Percentiles rank a stretch among this genome's conserved stretches.
Evolutionary conservation across 768 basidiomycete genomes (phyloP).

Genomic region (Lactarius sanguifluus): DNA sequence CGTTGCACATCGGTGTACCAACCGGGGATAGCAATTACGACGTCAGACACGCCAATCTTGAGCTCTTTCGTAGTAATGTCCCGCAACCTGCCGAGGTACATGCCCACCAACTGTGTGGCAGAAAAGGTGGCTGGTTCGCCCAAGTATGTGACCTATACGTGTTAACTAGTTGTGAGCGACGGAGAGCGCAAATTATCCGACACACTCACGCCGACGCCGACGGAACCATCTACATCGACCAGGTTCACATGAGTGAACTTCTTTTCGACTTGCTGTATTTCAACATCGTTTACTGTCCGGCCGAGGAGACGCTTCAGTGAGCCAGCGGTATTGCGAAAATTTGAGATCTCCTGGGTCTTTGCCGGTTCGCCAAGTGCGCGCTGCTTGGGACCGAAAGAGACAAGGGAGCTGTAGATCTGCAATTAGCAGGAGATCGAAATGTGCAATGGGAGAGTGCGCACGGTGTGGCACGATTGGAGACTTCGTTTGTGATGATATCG

Average conservation of each 20-base stretch:
- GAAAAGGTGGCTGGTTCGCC: conserved; percentile 80
- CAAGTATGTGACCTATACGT: conserved; percentile 75
- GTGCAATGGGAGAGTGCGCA: conserved; percentile 45
- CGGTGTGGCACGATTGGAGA: conserved; percentile 96
- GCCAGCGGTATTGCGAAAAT: conserved; percentile 97
- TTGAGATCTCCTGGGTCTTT: conserved; percentile 97
- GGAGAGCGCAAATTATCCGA: conserved; percentile 7
- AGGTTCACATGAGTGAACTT: conserved; percentile 88
- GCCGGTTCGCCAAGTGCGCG: conserved; percentile 92
- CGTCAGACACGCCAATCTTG: conserved; percentile 82
- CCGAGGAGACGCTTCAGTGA: conserved; percentile 90
- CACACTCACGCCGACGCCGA: conserved; percentile 78
- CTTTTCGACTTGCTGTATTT: conserved; percentile 81
- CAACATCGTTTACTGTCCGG: conserved; percentile 73
- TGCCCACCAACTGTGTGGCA: conserved; percentile 87
- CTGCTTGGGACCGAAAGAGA: conserved; percentile 91
- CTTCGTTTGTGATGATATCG: conserved; percentile 98
- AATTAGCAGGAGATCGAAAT: not conserved
- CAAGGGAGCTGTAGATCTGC: conserved; percentile 65
- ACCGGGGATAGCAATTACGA: conserved; percentile 94
- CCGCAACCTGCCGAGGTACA: conserved; percentile 87
- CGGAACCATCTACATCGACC: conserved; percentile 77
- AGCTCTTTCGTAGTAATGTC: conserved; percentile 86
- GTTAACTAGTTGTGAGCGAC: conserved; percentile 25
- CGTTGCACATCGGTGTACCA: conserved; percentile 97